Base-by-base conservation (phyloP, 805 yeast species). In the Spathaspora girioi region DNA sequence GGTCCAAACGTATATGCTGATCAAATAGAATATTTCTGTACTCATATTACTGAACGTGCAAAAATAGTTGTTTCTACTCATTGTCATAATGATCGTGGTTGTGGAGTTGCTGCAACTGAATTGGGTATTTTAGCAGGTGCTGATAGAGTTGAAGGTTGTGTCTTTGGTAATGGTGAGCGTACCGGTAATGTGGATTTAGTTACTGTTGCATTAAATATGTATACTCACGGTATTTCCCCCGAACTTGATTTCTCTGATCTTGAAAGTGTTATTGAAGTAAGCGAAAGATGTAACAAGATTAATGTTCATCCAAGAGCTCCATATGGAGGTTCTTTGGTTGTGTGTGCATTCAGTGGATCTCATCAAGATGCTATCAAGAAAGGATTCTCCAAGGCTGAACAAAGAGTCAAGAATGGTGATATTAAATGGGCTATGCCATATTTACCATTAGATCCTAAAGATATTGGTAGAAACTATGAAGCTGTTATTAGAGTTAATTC, bases 401-500 rank as follows among this genome's bases (percentile, higher is more conserved):
- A 73, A 56, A 71, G 73, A 53, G 58, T 61, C 47, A 69, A 69
- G 40, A 60, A 63, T 43, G 66, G 68, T 47, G 65, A 67, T 26
- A 60, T 58, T 10, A 55, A 55, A 51, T 86, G 93, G 93, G 74
- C 75, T 61, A 78, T 86, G 57, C 93, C 93, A 50, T 86, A 86
- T 75, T 75, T 86, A 63, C 91, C 93, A 54, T 77, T 86, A 66
- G 93, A 86, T 73, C 93, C 93, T 60, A 77, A 83, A 69, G 93
- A 86, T 67, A 82, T 86, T 59, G 93, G 93, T 51, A 78, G 90
- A 75, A 85, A 79, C 59, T 86, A 86, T 67, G 93, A 86, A 71
- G 92, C 91, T 50, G 88, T 86, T 52, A 86, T 86, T 64, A 78
- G 93, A 75, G 92, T 86, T 61, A 86, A 86, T 72, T 86, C 93